Conservation (phyloP, 129 eudicot genomes). For the Centaurea solstitialis region DNA sequence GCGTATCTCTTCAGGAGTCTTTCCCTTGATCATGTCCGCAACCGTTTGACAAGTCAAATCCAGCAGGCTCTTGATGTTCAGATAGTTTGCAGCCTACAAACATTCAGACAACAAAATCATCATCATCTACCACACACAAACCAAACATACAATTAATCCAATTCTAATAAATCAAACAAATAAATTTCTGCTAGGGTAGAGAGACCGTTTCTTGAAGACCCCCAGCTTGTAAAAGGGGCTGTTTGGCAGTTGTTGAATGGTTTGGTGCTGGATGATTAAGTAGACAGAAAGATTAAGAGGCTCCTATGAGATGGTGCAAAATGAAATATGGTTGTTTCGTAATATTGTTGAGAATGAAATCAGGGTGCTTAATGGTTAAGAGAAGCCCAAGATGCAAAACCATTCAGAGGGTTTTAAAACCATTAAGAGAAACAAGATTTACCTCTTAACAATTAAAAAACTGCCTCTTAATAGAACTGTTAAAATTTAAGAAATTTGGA, state of each 20-base stretch:
- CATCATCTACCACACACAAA: not conserved
- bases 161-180: not conserved
- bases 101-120: not conserved
- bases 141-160: not conserved
- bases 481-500: not conserved
- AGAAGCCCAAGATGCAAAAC: too few species aligned
- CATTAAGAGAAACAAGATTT: too few species aligned
- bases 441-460: too few species aligned
- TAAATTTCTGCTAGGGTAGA: not conserved
- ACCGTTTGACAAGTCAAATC: slow-evolving; percentile 78
- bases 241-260: too few species aligned
- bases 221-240: not conserved
- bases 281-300: too few species aligned
- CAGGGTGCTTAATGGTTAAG: too few species aligned
- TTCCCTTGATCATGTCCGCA: slow-evolving; percentile 82
- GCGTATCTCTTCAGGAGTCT: slow-evolving; percentile 82
- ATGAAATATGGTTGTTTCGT: too few species aligned
- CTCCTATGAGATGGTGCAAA: too few species aligned
- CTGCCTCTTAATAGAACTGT: too few species aligned
- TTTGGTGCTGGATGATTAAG: too few species aligned
- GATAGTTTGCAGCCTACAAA: slow-evolving; percentile 69
- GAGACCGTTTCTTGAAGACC: not conserved
- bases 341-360: too few species aligned
- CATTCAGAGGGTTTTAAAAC: too few species aligned
- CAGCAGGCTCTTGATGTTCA: slow-evolving; percentile 67